phyloP scores from a whole-genome alignment of 176 grass and related monocot species.

The Rhynchospora tenuis region DNA sequence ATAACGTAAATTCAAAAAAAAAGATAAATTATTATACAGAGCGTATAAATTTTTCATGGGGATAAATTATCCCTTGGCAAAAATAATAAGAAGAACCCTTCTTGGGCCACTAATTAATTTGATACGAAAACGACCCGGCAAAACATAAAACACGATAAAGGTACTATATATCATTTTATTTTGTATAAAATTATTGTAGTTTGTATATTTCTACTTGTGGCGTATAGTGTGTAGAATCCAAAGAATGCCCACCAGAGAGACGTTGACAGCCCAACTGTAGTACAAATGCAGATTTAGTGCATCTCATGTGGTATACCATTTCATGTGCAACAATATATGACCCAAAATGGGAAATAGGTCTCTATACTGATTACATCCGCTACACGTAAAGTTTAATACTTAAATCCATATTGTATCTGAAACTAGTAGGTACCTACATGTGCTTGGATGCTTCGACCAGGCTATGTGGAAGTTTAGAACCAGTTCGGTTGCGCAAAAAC shows the following conservation, averaged over 20 bases:
- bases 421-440: conserved; percentile 10
- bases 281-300: not conserved
- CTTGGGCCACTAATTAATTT: not conserved
- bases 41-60: not conserved
- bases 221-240: not conserved
- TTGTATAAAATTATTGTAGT: not conserved
- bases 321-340: not conserved
- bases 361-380: not conserved
- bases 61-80: not conserved
- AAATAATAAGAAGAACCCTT: not conserved
- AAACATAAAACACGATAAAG: not conserved
- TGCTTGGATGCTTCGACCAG: conserved; percentile 7
- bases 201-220: conserved; percentile 15
- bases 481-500: not conserved
- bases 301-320: not conserved
- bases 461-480: not conserved
- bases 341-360: too few relatives aligned
- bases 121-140: not conserved
- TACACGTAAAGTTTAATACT: not conserved
- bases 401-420: not conserved
- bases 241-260: not conserved
- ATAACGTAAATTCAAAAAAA: too few relatives aligned
- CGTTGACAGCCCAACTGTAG: conserved; percentile 14
- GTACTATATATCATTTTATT: not conserved
- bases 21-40: not conserved